Percentiles rank a stretch among this genome's conserved stretches.
Evolutionary conservation across 2,329 filamentous ascomycete species (phyloP).

Genomic region (Colletotrichum brevisporum): DNA sequence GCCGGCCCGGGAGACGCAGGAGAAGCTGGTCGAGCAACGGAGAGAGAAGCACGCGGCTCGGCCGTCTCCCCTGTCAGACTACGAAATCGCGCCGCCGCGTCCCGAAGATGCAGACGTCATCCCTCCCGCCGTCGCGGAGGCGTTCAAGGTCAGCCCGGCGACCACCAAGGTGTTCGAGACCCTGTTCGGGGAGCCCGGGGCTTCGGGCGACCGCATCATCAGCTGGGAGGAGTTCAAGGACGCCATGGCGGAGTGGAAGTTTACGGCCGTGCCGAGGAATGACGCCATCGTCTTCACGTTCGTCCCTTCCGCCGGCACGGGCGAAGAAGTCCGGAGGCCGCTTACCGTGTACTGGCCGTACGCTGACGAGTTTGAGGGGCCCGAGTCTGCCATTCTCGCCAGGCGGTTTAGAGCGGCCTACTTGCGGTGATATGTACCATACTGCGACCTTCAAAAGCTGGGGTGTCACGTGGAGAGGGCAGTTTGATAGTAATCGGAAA

Average conservation of each 20-base stretch:
- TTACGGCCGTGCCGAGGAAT: constrained; percentile 56
- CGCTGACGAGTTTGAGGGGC: constrained; percentile 52
- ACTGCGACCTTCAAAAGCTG: too few species aligned
- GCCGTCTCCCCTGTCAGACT: constrained; percentile 51
- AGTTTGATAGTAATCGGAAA: too few species aligned
- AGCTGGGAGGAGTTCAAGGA: constrained; percentile 55
- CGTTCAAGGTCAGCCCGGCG: constrained; percentile 54
- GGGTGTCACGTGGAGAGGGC: too few species aligned
- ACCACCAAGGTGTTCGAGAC: constrained; percentile 55
- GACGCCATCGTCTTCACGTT: constrained; percentile 59
- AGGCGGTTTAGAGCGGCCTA: constrained; percentile 51
- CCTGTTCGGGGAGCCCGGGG: constrained; percentile 49
- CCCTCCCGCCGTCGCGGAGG: constrained; percentile 11
- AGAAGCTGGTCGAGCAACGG: constrained; percentile 50
- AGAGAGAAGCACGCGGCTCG: constrained; percentile 62
- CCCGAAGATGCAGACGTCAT: neutral
- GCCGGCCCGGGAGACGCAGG: constrained; percentile 40
- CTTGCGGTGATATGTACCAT: neutral
- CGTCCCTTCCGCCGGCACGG: constrained; percentile 47
- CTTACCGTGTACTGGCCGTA: constrained; percentile 57
- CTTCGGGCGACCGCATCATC: constrained; percentile 47
- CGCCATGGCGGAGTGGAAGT: constrained; percentile 58
- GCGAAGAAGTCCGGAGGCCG: constrained; percentile 40
- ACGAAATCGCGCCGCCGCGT: constrained; percentile 46
- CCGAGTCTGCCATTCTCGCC: constrained; percentile 46